Conservation (phyloP, 208 protist genomes). For the Leishmania aethiopica region DNA sequence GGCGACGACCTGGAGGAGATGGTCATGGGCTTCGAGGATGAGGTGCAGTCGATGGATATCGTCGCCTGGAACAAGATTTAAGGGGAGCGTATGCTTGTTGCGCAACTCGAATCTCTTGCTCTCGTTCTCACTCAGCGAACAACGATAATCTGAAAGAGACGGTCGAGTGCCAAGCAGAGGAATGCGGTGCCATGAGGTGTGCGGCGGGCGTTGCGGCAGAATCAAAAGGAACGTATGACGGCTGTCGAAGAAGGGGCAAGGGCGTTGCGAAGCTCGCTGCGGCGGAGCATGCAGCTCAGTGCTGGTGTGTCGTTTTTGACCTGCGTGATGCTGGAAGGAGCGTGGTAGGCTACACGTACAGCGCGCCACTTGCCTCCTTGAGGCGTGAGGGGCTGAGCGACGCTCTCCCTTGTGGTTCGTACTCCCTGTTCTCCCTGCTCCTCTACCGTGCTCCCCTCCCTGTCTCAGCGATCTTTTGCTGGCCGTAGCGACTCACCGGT, state of each 20-base stretch:
- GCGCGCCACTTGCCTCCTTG: neutral
- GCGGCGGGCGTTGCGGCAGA: neutral
- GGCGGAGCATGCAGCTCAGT: neutral
- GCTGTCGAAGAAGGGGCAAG: neutral
- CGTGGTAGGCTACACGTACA: neutral
- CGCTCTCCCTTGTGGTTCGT: neutral
- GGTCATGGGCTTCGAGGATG: slow-evolving; percentile 93
- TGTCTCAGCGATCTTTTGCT: neutral
- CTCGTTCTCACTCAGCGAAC: neutral
- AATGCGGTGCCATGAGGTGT: neutral
- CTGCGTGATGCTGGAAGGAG: neutral
- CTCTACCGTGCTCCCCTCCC: neutral
- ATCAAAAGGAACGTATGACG: neutral
- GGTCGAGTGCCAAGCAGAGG: neutral
- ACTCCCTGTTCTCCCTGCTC: neutral
- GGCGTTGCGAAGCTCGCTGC: neutral
- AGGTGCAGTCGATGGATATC: slow-evolving; percentile 96
- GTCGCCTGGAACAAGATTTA: slow-evolving; percentile 97
- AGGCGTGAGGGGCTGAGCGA: neutral
- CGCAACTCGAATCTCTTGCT: neutral
- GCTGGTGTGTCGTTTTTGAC: neutral
- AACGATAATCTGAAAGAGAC: neutral
- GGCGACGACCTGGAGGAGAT: slow-evolving; percentile 94
- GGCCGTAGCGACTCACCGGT: neutral
- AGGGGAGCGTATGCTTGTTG: slow-evolving; percentile 11